Evolutionary conservation across 1,284 basidiomycete genomes (phyloP), one percentile per base, ranked within the genome.

Genomic region (Peniophora sp.): DNA sequence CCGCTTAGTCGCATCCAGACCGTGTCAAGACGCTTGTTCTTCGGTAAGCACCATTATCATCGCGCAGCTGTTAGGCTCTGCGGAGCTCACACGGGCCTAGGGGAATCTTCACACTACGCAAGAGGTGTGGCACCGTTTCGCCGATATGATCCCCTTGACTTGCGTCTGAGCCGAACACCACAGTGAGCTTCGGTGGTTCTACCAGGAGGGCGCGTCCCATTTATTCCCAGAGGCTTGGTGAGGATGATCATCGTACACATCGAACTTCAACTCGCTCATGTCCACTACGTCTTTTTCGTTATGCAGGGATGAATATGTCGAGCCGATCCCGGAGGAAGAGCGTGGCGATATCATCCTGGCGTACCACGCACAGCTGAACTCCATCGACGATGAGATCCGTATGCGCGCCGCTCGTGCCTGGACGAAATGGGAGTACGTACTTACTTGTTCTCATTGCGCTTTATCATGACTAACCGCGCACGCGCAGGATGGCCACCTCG

Each of bases 101-200:
- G 22, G 94, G 94, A 0, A 94, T 97, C 54, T 97, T 97, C 62
- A 89, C 89, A 8, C 72, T 96, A 32, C 77, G 92, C 39, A 83
- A 82, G 67, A 85, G 79, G 85, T 85, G 52, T 14, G 43, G 27
- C 46, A 35, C 24, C 17, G 27, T 38, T 24, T n/a, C 11, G 6
- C 23, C 50, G 38, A 38, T 12, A 41, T 17, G 19, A 48, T 19
- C 20, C 23, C 38, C 5, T 20, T n/a, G 6, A 41, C 38, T n/a
- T 5, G 16, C 6, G 38, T 41, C 38, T 41, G n/a, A 41, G 38
- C 38, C 19, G 38, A 41, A 8, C n/a, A 8, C 38, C 39, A 16
- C 47, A 88, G 83, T 58, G 95, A 98, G 68, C 77, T 97, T 24
- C 74, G 79, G 23, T 97, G 94, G 73, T 97, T 97, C 73, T 97